These are phyloP conservation scores for Septoria petroselini DNA, from an alignment of 2,329 filamentous ascomycete genomes.

Conservation along the genomic window DNA sequence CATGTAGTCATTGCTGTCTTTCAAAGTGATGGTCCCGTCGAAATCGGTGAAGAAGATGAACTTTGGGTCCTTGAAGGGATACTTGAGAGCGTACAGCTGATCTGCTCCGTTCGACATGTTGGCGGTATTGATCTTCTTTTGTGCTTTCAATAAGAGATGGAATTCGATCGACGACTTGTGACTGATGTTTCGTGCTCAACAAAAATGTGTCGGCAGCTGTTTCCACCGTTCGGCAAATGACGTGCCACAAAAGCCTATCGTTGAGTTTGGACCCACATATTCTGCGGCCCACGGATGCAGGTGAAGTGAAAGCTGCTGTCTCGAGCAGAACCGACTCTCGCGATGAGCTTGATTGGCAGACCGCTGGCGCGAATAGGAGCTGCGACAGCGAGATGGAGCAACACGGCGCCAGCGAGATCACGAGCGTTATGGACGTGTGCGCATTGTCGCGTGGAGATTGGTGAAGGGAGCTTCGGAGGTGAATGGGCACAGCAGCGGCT, in stretches of 20 bases:
- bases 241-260: slow-evolving; percentile 2
- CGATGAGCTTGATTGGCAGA: slow-evolving; percentile 4
- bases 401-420: neutral
- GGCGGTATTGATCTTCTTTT: neutral
- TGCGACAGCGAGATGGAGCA: slow-evolving; percentile 7
- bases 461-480: slow-evolving; percentile 1
- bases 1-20: slow-evolving; percentile 67
- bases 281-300: neutral
- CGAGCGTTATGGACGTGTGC: slow-evolving; percentile 24
- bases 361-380: neutral
- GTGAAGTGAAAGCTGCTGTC: neutral
- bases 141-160: neutral
- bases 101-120: slow-evolving; percentile 30
- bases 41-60: slow-evolving; percentile 99
- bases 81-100: slow-evolving; percentile 46
- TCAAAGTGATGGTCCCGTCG: slow-evolving; percentile 86
- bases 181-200: slow-evolving; percentile 14
- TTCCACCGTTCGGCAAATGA: slow-evolving; percentile 9
- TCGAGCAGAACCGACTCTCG: neutral
- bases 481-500: slow-evolving; percentile 9
- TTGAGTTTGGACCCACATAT: neutral
- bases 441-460: slow-evolving; percentile 21
- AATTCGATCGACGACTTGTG: neutral
- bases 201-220: slow-evolving; percentile 8
- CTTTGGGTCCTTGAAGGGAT: slow-evolving; percentile 61